phyloP scores from a whole-genome alignment of 2,329 filamentous ascomycete genomes.

The Massarina eburnea region DNA sequence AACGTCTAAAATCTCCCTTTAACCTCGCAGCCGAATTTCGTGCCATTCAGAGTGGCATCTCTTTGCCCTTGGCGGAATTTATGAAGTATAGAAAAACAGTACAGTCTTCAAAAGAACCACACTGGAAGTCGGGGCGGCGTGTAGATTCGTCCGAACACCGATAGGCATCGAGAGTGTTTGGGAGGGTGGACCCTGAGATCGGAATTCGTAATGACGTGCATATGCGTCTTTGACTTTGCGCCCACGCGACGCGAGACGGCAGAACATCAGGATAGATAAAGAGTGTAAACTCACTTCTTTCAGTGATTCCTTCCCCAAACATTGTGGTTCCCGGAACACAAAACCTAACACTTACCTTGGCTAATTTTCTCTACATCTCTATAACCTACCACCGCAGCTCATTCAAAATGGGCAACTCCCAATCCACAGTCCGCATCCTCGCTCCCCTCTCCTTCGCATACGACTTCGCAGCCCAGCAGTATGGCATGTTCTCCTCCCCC shows the following conservation, averaged over 20 bases:
- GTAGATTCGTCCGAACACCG: not conserved
- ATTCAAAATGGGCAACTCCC: slow-evolving; percentile 54
- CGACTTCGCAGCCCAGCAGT: slow-evolving; percentile 62
- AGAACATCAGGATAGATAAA: not conserved
- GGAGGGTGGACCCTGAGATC: not conserved
- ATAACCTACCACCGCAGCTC: not conserved
- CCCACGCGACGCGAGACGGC: not conserved
- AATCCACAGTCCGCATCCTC: slow-evolving; percentile 57
- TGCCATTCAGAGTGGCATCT: no score
- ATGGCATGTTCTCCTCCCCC: slow-evolving; percentile 58
- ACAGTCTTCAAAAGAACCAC: no score
- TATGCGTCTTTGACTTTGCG: not conserved
- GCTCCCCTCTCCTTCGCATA: slow-evolving; percentile 58
- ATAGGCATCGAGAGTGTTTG: not conserved
- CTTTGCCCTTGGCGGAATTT: no score
- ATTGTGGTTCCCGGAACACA: not conserved
- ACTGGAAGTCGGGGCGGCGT: not conserved
- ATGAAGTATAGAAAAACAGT: no score
- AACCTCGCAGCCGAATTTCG: no score
- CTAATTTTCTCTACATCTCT: not conserved
- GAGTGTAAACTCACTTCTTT: not conserved
- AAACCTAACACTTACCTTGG: not conserved
- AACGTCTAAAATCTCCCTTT: no score
- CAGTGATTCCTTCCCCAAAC: not conserved
- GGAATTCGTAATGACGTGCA: not conserved